phyloP scores from a whole-genome alignment of 352 stramenopile genomes.

The Phytophthora cactorum region DNA sequence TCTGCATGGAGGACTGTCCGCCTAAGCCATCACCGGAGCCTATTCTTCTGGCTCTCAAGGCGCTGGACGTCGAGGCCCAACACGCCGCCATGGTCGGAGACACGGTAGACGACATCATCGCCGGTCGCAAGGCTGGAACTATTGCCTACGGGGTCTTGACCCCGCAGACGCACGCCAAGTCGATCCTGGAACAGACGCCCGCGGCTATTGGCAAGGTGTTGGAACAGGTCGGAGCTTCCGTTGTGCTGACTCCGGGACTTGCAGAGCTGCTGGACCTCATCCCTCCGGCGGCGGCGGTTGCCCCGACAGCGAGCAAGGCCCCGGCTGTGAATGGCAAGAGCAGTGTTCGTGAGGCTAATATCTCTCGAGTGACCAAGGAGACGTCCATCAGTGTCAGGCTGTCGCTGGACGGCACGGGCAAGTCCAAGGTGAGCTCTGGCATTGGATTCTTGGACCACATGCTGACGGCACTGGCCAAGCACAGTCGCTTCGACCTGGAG shows the following conservation, averaged over 20 bases:
- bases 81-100: constrained; percentile 94
- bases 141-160: constrained; percentile 88
- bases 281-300: constrained; percentile 15
- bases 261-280: constrained; percentile 87
- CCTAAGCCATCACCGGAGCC: constrained; percentile 95
- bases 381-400: constrained; percentile 93
- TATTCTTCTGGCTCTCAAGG: constrained; percentile 84
- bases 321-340: constrained; percentile 9
- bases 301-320: not conserved
- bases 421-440: constrained; percentile 84
- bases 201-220: constrained; percentile 59
- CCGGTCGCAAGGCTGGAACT: constrained; percentile 77
- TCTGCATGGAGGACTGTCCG: constrained; percentile 97
- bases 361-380: constrained; percentile 93
- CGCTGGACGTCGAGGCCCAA: constrained; percentile 75
- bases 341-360: constrained; percentile 42
- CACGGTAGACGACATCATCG: constrained; percentile 96
- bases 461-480: constrained; percentile 88
- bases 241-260: constrained; percentile 78
- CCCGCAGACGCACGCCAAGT: constrained; percentile 83
- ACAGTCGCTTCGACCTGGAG: constrained; percentile 91
- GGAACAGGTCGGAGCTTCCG: constrained; percentile 55
- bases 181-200: constrained; percentile 66
- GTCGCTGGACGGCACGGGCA: constrained; percentile 89
- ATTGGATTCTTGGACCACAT: constrained; percentile 95